A percentile compares a stretch with the other conserved stretches of the same genome.
Evolutionary conservation across 2,329 filamentous ascomycete species (phyloP).

Genomic region (Pochonia chlamydosporia): DNA sequence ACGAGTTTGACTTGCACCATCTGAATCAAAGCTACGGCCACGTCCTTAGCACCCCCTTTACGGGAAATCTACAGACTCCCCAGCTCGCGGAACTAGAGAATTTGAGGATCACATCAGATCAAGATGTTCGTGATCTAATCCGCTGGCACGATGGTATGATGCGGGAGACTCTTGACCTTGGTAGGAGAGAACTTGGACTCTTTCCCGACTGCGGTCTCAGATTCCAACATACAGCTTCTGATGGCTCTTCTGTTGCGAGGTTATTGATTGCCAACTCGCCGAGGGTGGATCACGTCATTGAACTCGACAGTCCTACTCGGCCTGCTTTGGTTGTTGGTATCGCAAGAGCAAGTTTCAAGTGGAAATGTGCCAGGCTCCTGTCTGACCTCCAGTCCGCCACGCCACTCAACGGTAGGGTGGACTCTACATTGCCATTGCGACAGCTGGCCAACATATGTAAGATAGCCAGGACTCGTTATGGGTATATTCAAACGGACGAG

Average conservation of each 20-base stretch:
- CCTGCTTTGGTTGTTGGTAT: background rate
- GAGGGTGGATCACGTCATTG: background rate
- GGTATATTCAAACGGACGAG: conserved; percentile 10
- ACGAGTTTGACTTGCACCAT: background rate
- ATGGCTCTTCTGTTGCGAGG: background rate
- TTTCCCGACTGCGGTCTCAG: background rate
- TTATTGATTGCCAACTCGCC: background rate
- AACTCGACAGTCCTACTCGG: background rate
- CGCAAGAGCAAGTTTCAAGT: background rate
- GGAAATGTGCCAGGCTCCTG: background rate
- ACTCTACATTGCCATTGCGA: conserved; percentile 1
- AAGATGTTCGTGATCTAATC: background rate
- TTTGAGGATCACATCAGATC: no score
- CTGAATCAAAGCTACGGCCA: background rate
- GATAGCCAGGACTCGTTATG: conserved; percentile 5
- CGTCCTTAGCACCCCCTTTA: background rate
- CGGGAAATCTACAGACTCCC: background rate
- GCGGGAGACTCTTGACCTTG: background rate
- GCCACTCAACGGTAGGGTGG: background rate
- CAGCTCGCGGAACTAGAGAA: background rate
- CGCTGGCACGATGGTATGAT: background rate
- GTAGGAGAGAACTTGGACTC: background rate
- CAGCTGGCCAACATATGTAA: conserved; percentile 8
- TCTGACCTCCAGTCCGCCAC: background rate
- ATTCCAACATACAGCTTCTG: background rate